Conservation (phyloP, 2,329 filamentous ascomycete species). For the Tolypocladium inflatum region DNA sequence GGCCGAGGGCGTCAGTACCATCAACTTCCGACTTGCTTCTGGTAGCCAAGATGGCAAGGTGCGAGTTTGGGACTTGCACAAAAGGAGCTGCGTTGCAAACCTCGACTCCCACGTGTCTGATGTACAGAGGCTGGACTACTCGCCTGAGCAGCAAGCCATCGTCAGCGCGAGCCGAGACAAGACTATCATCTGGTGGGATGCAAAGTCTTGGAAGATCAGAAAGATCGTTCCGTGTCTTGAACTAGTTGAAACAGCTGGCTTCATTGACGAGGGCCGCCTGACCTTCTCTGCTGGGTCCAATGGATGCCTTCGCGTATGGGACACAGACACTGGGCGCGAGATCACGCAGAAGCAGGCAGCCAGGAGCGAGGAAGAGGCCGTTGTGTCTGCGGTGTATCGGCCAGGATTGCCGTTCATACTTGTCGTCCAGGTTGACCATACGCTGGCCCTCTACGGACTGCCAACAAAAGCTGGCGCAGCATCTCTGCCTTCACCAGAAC, state of each 20-base stretch:
- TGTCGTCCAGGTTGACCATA: slow-evolving; percentile 83
- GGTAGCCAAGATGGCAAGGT: slow-evolving; percentile 93
- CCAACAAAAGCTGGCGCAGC: slow-evolving; percentile 28
- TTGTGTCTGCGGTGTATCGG: slow-evolving; percentile 63
- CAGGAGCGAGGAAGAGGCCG: slow-evolving; percentile 52
- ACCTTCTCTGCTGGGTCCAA: slow-evolving; percentile 81
- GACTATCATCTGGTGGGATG: slow-evolving; percentile 88
- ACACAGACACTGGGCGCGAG: slow-evolving; percentile 66
- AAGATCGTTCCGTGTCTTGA: slow-evolving; percentile 79
- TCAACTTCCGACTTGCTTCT: slow-evolving; percentile 72
- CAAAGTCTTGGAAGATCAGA: slow-evolving; percentile 71
- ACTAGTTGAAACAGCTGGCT: slow-evolving; percentile 74
- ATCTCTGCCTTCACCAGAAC: slow-evolving; percentile 33
- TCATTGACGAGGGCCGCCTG: slow-evolving; percentile 59
- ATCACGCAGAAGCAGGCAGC: slow-evolving; percentile 62
- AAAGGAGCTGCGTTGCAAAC: slow-evolving; percentile 64
- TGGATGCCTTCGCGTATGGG: slow-evolving; percentile 77
- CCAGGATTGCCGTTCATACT: slow-evolving; percentile 60
- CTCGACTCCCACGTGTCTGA: slow-evolving; percentile 92
- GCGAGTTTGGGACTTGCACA: slow-evolving; percentile 83
- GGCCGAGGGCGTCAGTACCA: slow-evolving; percentile 30
- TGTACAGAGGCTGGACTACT: slow-evolving; percentile 81
- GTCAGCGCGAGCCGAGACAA: slow-evolving; percentile 87
- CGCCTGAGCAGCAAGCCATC: slow-evolving; percentile 60
- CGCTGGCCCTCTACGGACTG: slow-evolving; percentile 60